Conservation (phyloP, 306 rosid species). For the Cicer judaicum region DNA sequence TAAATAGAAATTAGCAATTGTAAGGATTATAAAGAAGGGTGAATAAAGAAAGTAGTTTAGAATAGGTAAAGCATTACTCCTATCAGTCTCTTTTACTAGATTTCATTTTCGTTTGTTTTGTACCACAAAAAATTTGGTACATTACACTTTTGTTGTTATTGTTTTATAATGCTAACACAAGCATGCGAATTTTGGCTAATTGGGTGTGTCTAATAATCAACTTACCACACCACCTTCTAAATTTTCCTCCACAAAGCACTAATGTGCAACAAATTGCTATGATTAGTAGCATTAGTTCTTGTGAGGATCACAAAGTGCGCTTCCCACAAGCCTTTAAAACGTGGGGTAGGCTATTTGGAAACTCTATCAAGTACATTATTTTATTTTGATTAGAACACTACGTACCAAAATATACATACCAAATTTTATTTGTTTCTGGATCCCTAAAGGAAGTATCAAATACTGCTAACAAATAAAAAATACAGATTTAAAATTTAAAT, state of each 20-base stretch:
- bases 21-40: too few species aligned
- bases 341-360: neutral
- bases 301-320: neutral
- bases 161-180: neutral
- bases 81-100: too few species aligned
- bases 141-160: neutral
- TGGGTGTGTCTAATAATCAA: neutral
- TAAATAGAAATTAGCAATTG: too few species aligned
- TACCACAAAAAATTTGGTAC: too few species aligned
- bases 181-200: neutral
- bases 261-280: neutral
- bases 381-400: neutral
- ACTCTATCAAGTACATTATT: neutral
- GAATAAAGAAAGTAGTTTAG: too few species aligned
- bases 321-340: neutral
- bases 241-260: constrained; percentile 10
- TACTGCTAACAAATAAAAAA: too few species aligned
- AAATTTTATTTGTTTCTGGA: neutral
- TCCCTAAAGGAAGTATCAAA: too few species aligned
- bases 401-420: neutral
- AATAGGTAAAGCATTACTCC: too few species aligned
- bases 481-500: too few species aligned
- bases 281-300: neutral
- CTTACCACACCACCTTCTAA: neutral
- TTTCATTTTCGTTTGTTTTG: too few species aligned